Evolutionary conservation across 148 eudicot species (phyloP).

Genomic region (Camellia sinensis): DNA sequence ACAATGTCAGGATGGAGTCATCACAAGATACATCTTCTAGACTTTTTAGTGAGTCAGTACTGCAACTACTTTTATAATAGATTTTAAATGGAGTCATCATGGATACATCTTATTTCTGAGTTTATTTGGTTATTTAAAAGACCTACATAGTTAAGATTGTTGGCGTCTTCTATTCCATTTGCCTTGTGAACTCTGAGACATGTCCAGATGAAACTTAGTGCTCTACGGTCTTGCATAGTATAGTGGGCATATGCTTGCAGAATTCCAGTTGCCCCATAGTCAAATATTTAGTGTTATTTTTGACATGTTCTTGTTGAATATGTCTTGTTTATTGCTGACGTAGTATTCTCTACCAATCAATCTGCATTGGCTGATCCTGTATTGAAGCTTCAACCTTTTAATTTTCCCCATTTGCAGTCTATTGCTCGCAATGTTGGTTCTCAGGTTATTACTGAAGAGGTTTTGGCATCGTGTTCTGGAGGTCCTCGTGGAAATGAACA

Average conservation of each 20-base stretch:
- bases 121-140: background rate
- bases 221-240: background rate
- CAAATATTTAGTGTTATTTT: background rate
- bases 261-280: background rate
- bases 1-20: background rate
- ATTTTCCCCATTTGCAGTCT: constrained; percentile 40
- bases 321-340: background rate
- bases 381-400: background rate
- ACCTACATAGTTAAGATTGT: background rate
- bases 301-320: background rate
- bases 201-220: background rate
- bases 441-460: constrained; percentile 73
- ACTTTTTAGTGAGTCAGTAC: background rate
- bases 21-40: background rate
- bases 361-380: background rate
- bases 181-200: background rate
- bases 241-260: background rate
- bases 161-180: background rate
- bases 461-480: constrained; percentile 74
- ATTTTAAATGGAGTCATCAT: background rate
- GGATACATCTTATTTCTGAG: background rate
- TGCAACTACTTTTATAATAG: background rate
- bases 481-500: constrained; percentile 98
- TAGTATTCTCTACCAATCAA: background rate
- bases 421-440: constrained; percentile 66